Evolutionary conservation across 2,329 filamentous ascomycete genomes (phyloP).

Genomic region (Zymoseptoria pseudotritici): DNA sequence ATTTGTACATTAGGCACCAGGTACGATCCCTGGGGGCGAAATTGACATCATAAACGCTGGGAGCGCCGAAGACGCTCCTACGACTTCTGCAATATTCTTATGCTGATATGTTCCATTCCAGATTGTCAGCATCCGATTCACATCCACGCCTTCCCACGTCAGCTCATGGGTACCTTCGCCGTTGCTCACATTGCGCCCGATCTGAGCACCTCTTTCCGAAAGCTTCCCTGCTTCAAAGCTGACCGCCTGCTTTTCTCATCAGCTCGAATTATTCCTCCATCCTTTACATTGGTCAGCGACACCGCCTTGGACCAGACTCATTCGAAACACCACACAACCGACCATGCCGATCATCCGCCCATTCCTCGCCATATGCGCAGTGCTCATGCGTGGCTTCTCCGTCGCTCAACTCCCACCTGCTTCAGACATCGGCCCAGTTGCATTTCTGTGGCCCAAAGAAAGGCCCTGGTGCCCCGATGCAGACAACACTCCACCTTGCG

Average conservation of each 20-base stretch:
- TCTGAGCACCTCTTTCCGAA: neutral
- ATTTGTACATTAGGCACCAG: neutral
- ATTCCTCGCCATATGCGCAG: neutral
- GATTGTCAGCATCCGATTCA: neutral
- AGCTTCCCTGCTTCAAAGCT: neutral
- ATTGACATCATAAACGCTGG: neutral
- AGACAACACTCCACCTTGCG: constrained; percentile 53
- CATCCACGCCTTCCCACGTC: neutral
- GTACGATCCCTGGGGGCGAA: neutral
- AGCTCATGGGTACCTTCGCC: neutral
- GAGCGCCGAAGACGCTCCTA: neutral
- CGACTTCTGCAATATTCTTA: neutral
- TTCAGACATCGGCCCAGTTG: constrained; percentile 10
- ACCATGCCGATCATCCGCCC: neutral
- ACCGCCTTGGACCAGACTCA: neutral
- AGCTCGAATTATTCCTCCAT: neutral
- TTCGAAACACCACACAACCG: neutral
- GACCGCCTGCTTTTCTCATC: neutral
- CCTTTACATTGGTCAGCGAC: neutral
- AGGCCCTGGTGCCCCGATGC: constrained; percentile 47
- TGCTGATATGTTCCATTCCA: neutral
- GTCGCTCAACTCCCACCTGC: neutral
- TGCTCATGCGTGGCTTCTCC: neutral
- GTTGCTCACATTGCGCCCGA: neutral
- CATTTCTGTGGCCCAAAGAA: constrained; percentile 53